Percentiles rank a stretch among this genome's conserved stretches.
Conservation (phyloP, 768 basidiomycete genomes). For the Termitomyces bulborhizus region DNA sequence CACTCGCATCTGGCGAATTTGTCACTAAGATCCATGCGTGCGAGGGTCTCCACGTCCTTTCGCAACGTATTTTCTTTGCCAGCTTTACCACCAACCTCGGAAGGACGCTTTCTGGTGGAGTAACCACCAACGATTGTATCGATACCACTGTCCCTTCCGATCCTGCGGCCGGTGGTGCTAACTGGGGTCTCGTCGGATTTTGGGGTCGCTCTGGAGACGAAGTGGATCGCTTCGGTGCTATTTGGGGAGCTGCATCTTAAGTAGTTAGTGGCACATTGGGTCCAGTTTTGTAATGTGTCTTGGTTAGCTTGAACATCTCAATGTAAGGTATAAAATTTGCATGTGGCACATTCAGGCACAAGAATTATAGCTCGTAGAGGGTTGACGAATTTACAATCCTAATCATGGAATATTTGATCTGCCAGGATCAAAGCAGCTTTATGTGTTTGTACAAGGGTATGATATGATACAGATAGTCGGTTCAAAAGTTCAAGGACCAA, state of each 20-base stretch:
- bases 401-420: no score
- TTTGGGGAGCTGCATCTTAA: constrained; percentile 26
- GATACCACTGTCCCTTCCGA: constrained; percentile 22
- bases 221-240: constrained; percentile 23
- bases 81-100: constrained; percentile 26
- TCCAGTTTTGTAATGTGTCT: not conserved
- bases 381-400: no score
- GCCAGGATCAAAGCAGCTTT: not conserved
- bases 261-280: not conserved
- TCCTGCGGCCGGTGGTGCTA: constrained; percentile 17
- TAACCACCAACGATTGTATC: constrained; percentile 21
- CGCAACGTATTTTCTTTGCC: constrained; percentile 27
- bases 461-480: constrained; percentile 1
- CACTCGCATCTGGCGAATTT: constrained; percentile 20
- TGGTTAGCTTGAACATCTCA: not conserved
- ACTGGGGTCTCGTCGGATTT: constrained; percentile 28
- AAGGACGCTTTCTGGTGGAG: constrained; percentile 21
- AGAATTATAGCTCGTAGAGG: no score
- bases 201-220: constrained; percentile 26
- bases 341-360: not conserved
- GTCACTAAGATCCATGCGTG: constrained; percentile 20
- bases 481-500: not conserved
- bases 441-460: constrained; percentile 4
- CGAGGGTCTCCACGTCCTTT: constrained; percentile 18
- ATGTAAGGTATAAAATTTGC: not conserved